phyloP scores from a whole-genome alignment of 495 filamentous ascomycete genomes.

The Cudoniella acicularis region DNA sequence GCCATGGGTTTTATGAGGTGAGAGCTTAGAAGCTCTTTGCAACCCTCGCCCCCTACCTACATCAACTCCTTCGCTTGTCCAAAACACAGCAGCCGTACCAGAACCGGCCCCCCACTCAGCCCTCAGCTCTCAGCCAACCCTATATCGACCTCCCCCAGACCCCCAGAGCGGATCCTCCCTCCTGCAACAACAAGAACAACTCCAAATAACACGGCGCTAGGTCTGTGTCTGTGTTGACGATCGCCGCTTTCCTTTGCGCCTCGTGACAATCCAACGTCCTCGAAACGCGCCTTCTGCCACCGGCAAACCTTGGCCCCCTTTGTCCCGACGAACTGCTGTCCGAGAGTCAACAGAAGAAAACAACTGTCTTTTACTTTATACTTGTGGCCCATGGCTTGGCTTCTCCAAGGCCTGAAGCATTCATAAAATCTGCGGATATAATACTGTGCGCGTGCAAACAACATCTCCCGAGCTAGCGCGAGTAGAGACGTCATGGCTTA shows the following conservation, averaged over 20 bases:
- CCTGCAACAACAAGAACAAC: not conserved
- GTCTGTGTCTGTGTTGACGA: not conserved
- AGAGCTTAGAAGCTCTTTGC: no score
- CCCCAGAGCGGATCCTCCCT: not conserved
- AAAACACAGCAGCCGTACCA: not conserved
- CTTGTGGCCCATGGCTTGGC: not conserved
- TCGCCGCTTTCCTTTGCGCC: not conserved
- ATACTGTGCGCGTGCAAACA: not conserved
- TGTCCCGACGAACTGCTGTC: not conserved
- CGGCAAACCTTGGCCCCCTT: not conserved
- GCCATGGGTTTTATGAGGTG: no score
- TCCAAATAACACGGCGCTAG: not conserved
- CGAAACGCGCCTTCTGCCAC: not conserved
- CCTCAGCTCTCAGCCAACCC: not conserved
- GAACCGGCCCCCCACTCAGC: not conserved
- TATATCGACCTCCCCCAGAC: not conserved
- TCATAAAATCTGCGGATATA: not conserved
- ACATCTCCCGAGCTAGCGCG: not conserved
- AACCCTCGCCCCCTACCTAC: no score
- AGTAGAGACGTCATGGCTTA: conserved; percentile 28
- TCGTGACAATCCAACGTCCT: not conserved
- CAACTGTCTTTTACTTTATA: not conserved
- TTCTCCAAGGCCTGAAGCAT: not conserved
- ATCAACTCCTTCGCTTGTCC: not conserved
- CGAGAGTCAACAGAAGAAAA: not conserved